phyloP scores from a whole-genome alignment of 2,329 filamentous ascomycete species.

The Sphaceloma murrayae region DNA sequence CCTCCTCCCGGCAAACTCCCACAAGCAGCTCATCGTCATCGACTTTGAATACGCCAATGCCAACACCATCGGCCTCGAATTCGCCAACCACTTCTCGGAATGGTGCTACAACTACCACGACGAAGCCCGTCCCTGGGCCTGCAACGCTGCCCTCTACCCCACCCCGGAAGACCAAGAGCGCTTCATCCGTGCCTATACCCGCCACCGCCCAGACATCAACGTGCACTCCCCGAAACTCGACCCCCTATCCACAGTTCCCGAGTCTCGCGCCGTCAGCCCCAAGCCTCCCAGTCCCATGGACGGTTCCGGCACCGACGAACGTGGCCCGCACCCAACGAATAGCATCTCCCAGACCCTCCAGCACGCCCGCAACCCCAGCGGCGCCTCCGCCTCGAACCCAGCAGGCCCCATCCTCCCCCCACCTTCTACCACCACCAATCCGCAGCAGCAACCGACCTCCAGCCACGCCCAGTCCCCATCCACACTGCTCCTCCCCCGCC shows the following conservation, averaged over 20 bases:
- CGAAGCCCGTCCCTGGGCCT: conserved; percentile 48
- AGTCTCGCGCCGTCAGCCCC: conserved; percentile 24
- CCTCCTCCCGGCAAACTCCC: conserved; percentile 78
- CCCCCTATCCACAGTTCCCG: conserved; percentile 26
- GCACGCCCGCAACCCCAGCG: conserved; percentile 51
- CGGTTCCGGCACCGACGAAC: too few relatives aligned
- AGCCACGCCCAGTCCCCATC: too few relatives aligned
- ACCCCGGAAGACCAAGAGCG: conserved; percentile 69
- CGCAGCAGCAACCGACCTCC: conserved; percentile 14
- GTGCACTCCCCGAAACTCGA: conserved; percentile 34
- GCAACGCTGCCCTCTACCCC: conserved; percentile 63
- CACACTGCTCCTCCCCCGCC: conserved; percentile 6
- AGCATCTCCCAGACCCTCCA: conserved; percentile 65
- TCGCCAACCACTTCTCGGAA: conserved; percentile 95
- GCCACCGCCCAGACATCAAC: conserved; percentile 62
- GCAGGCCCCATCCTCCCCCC: conserved; percentile 9
- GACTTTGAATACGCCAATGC: conserved; percentile 96
- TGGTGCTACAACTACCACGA: conserved; percentile 99
- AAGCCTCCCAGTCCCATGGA: too few relatives aligned
- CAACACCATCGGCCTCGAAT: conserved; percentile 78
- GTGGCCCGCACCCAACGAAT: too few relatives aligned
- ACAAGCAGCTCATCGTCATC: conserved; percentile 94
- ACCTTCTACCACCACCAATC: conserved; percentile 19
- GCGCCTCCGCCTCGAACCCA: conserved; percentile 30
- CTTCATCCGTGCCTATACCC: conserved; percentile 79